Conservation (phyloP, 768 basidiomycete genomes). For the Tulasnella sp. region DNA sequence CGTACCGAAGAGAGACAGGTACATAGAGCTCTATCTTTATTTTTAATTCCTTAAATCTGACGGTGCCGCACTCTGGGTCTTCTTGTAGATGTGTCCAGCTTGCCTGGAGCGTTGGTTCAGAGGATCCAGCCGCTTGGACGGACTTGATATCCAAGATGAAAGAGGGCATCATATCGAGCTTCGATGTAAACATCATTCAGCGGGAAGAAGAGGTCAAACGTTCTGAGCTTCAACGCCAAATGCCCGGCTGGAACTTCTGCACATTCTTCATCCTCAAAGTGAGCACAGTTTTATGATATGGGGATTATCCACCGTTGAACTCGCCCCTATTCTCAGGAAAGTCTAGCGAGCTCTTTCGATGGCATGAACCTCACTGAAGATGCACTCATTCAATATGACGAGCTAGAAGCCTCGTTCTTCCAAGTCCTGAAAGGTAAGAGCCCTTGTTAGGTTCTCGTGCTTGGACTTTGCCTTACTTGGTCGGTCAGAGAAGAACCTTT, state of each 20-base stretch:
- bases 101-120: constrained; percentile 64
- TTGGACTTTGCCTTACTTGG: background rate
- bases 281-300: constrained; percentile 29
- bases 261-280: constrained; percentile 96
- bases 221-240: constrained; percentile 81
- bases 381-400: constrained; percentile 81
- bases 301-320: background rate
- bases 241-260: constrained; percentile 99
- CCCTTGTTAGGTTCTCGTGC: background rate
- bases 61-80: background rate
- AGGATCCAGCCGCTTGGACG: constrained; percentile 79
- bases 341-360: constrained; percentile 85
- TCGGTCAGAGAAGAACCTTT: constrained; percentile 69
- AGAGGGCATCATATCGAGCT: constrained; percentile 79
- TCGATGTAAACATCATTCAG: constrained; percentile 70
- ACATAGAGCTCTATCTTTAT: constrained; percentile 21
- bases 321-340: constrained; percentile 59
- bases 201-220: constrained; percentile 88
- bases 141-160: constrained; percentile 87
- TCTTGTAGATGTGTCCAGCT: constrained; percentile 71
- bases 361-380: constrained; percentile 88
- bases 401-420: constrained; percentile 80
- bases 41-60: background rate
- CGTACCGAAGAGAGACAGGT: constrained; percentile 81
- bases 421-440: constrained; percentile 40